phyloP scores from a whole-genome alignment of 345 rosid genomes.

The Excoecaria cochinchinensis region DNA sequence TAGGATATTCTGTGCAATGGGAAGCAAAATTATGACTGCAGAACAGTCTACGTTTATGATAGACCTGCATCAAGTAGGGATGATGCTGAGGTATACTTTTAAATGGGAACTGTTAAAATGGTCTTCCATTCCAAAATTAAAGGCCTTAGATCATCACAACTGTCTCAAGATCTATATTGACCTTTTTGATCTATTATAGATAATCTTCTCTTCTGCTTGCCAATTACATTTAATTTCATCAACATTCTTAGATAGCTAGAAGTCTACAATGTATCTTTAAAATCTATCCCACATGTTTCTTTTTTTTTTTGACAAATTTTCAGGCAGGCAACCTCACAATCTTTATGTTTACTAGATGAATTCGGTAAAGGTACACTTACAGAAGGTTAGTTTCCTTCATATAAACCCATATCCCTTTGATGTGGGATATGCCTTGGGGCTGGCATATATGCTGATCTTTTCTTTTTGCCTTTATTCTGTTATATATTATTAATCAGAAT shows the following conservation, averaged over 20 bases:
- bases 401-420: background rate
- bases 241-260: background rate
- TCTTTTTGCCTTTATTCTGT: background rate
- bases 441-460: background rate
- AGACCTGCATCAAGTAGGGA: conserved; percentile 97
- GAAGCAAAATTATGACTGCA: conserved; percentile 86
- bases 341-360: conserved; percentile 89
- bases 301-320: conserved; percentile 9
- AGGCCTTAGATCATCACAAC: background rate
- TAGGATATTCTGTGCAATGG: conserved; percentile 96
- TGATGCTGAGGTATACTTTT: conserved; percentile 75
- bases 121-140: background rate
- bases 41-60: conserved; percentile 97
- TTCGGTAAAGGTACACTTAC: conserved; percentile 99
- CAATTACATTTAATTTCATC: conserved; percentile 7
- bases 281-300: background rate
- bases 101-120: background rate
- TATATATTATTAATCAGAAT: conserved; percentile 6
- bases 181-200: background rate
- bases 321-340: conserved; percentile 92
- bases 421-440: background rate
- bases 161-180: conserved; percentile 13
- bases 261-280: conserved; percentile 1
- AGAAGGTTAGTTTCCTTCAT: conserved; percentile 58
- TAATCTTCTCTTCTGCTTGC: conserved; percentile 11